Evolutionary conservation across 495 filamentous ascomycete genomes (phyloP), one percentile per base, ranked within the genome.

Genomic region (Terfezia claveryi): DNA sequence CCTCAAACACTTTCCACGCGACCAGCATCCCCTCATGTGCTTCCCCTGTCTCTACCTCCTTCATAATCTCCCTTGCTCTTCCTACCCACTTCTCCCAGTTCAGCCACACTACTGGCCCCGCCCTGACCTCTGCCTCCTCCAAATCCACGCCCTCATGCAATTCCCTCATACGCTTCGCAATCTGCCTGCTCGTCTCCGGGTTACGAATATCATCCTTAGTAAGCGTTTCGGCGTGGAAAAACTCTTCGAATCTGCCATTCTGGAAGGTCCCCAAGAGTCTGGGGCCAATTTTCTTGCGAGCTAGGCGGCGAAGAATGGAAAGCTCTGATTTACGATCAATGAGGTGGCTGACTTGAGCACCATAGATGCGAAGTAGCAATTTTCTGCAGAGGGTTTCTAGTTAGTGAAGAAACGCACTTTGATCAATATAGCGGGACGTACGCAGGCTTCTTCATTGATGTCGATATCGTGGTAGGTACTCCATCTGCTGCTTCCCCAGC

Each of bases 81-180:
- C 80, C 73, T 14, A 87, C 75, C 91, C 91, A 99, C 62, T 84
- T 89, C 66, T 94, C 85, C 91, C 89, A 96, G 61, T 95, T 95
- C 53, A 73, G 76, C 76, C 85, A 91, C 37, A 94, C 82, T 61
- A 79, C 79, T 0, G 91, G 82, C 0, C 91, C 91, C 17, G 74
- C 77, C 36, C 82, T 74, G 46, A 77, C 75, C 67, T 99, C 91
- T 50, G 80, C 72, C 11, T 80, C 74, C 0, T 88, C 75, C 14
- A 99, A 73, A 16, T 93, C 83, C 56, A 99, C 81, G 8, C 91
- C 91, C 54, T 92, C 85, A 59, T 99, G 91, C 20, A 99, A 73
- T 68, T 99, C 91, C 57, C 87, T 74, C 85, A 99, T 93, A 41
- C 91, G 81, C 72, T 96, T 99, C n/a, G 91, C 88, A 65, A 99